Conservation (phyloP, 768 basidiomycete genomes). For the Ramaria rubella region DNA sequence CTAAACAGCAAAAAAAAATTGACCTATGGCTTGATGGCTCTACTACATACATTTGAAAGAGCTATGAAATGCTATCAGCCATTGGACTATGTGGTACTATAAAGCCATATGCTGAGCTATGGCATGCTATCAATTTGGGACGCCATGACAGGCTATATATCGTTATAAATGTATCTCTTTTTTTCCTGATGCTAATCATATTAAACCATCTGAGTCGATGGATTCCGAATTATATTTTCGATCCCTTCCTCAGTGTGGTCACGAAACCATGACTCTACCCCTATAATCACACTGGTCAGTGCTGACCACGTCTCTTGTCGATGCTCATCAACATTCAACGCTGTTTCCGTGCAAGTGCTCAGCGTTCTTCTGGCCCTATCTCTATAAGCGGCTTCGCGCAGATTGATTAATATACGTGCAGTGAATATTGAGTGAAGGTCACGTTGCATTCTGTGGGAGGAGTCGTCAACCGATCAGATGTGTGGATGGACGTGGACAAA, state of each 20-base stretch:
- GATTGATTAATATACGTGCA: slow-evolving; percentile 7
- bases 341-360: background rate
- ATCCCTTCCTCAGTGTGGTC: no score
- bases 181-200: no score
- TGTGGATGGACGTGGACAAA: background rate
- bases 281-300: background rate
- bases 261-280: background rate
- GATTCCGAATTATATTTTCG: no score
- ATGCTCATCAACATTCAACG: background rate
- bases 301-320: background rate
- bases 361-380: background rate
- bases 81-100: no score
- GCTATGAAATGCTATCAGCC: no score
- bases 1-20: no score
- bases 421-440: slow-evolving; percentile 7
- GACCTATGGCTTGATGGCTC: no score
- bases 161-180: no score
- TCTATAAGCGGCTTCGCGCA: slow-evolving; percentile 1
- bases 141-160: no score
- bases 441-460: slow-evolving; percentile 6
- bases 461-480: background rate
- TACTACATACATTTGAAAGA: no score
- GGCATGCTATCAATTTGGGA: no score
- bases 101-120: no score
- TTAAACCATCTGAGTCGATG: background rate